Conservation (phyloP, 495 filamentous ascomycete species). For the Aspergillus diversus region DNA sequence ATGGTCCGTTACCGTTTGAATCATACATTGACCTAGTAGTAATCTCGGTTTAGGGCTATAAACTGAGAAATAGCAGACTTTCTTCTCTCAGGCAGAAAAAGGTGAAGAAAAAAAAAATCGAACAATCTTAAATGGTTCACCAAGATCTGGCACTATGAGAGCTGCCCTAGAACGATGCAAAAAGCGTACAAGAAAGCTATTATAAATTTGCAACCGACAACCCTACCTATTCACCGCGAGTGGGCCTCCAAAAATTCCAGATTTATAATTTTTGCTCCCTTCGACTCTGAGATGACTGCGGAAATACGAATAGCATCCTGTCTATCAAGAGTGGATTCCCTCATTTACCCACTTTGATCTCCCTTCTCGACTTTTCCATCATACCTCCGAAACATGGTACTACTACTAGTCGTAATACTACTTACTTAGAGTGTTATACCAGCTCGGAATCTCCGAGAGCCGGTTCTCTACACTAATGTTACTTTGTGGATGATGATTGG, state of each 20-base stretch:
- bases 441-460: not conserved
- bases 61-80: too few species aligned
- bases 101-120: too few species aligned
- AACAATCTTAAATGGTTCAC: too few species aligned
- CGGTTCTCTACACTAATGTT: not conserved
- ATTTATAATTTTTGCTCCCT: slow-evolving; percentile 17
- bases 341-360: too few species aligned
- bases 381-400: too few species aligned
- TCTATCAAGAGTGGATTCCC: not conserved
- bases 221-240: slow-evolving; percentile 2
- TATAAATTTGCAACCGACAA: slow-evolving; percentile 3
- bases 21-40: slow-evolving; percentile 5
- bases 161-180: not conserved
- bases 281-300: not conserved
- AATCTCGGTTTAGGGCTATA: too few species aligned
- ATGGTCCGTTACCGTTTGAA: slow-evolving; percentile 2
- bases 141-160: not conserved
- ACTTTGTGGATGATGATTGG: not conserved
- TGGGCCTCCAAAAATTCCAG: slow-evolving; percentile 11
- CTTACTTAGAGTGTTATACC: not conserved
- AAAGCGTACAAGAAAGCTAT: slow-evolving; percentile 5
- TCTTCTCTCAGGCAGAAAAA: too few species aligned
- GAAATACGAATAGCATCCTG: not conserved
- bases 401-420: too few species aligned
- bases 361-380: too few species aligned